Percentiles rank a stretch among this genome's conserved stretches.
Conservation (phyloP, 192 early-diverging fungal genomes). For the Podila verticillata region DNA sequence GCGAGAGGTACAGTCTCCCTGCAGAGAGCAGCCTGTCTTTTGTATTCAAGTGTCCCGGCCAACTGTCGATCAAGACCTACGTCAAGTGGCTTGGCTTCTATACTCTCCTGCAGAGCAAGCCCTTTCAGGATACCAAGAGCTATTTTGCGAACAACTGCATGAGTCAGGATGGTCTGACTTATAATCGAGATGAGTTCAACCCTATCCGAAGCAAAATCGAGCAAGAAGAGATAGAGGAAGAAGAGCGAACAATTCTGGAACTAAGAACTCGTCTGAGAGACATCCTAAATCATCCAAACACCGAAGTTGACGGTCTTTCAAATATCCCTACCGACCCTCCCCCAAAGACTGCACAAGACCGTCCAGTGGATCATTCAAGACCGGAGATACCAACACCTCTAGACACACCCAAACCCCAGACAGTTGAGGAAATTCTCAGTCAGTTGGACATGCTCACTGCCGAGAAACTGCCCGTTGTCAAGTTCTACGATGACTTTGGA, state of each 20-base stretch:
- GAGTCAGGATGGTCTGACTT: not conserved
- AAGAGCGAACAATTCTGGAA: not conserved
- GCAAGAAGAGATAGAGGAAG: not conserved
- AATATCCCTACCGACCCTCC: not conserved
- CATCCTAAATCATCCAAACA: not conserved
- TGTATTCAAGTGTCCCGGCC: conserved; percentile 14
- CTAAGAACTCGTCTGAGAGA: not conserved
- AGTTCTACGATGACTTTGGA: conserved; percentile 34
- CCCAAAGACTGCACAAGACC: conserved; percentile 1
- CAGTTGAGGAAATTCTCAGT: conserved; percentile 20
- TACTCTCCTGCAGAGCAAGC: conserved; percentile 5
- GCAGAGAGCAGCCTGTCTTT: not conserved
- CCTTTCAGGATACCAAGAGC: conserved; percentile 2
- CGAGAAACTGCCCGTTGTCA: conserved; percentile 22
- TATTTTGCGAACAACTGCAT: conserved; percentile 32
- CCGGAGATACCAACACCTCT: not conserved
- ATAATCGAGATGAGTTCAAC: not conserved
- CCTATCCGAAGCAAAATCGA: not conserved
- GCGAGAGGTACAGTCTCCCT: conserved; percentile 14
- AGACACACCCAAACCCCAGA: not conserved
- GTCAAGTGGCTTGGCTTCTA: conserved; percentile 22
- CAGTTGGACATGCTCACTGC: conserved; percentile 15
- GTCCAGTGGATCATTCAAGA: not conserved
- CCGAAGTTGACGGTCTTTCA: not conserved
- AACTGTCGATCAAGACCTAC: not conserved